Evolutionary conservation across 306 rosid species (phyloP), one percentile per base, ranked within the genome.

Genomic region (Hylodesmum podocarpum): DNA sequence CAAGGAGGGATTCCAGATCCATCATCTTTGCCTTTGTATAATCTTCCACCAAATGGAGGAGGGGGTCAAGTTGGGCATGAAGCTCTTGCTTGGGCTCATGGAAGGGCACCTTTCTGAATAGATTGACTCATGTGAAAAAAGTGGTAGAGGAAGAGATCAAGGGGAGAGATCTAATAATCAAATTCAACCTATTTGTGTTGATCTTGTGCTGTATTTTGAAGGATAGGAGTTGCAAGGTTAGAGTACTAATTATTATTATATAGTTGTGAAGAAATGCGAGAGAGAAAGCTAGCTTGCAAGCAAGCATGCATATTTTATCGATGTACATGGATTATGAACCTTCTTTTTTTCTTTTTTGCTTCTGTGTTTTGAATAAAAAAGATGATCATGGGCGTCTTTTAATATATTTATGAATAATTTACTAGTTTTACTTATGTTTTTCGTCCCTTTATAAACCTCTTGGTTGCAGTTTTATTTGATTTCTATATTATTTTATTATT

Each of bases 71-170:
- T 87, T 15, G 93, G 92, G 36, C 94, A 88, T 77, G 98, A 92
- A 49, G 87, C 91, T 44, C 89, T 88, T 86, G 84, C 79, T 75
- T 96, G 98, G 98, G 70, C 88, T 84, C 96, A 91, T 44, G 85
- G 89, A 18, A 49, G 97, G 27, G 82, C 86, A 22, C 90, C 96
- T 49, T 96, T 81, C 72, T 96, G 65, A 80, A 13, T 33, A 29
- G 25, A 44, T 5, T 10, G 8, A 15, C 8, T 15, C 10, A 34
- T n/a, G 34, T 3, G 11, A n/a, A 19, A 51, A 36, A 24, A 13
- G 39, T 40, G 41, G 5, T 37, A 50, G 37, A 8, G 8, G 21
- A 25, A 34, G 54, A 63, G 19, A 49, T 51, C 25, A 28, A 66
- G 57, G 57, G 67, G 57, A 29, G 76, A 29, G 72, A 39, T 68